These are phyloP conservation scores for Collybia nuda DNA, from an alignment of 768 basidiomycete genomes.

Conservation along the genomic window DNA sequence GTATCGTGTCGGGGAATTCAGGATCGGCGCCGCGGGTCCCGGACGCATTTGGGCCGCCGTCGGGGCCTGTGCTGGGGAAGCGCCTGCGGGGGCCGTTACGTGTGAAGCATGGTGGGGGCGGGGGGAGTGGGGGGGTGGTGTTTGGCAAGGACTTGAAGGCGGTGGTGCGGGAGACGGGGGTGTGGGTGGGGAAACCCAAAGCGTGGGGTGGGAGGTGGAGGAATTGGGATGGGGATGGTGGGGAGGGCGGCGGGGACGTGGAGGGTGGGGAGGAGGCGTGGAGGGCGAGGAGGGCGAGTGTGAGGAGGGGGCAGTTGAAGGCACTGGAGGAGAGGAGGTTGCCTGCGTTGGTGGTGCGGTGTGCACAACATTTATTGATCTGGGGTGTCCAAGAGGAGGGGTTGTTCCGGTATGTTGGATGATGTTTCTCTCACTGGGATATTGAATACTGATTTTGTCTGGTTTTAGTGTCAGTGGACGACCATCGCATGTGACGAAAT, in stretches of 20 bases:
- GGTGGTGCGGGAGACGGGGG: conserved; percentile 58
- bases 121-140: conserved; percentile 43
- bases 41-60: conserved; percentile 38
- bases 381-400: conserved; percentile 91
- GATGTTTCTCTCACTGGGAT: not conserved
- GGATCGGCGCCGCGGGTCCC: conserved; percentile 22
- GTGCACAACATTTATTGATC: conserved; percentile 75
- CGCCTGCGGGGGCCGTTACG: conserved; percentile 55
- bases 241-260: conserved; percentile 17
- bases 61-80: conserved; percentile 54
- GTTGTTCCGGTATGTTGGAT: conserved; percentile 68
- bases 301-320: conserved; percentile 24
- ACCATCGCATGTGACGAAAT: conserved; percentile 72
- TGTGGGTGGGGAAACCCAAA: conserved; percentile 27
- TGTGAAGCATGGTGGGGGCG: conserved; percentile 22
- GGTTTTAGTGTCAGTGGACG: conserved; percentile 74
- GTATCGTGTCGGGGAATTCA: conserved; percentile 28
- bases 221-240: conserved; percentile 24
- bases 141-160: conserved; percentile 62
- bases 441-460: conserved; percentile 7
- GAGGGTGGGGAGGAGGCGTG: conserved; percentile 6
- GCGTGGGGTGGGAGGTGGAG: conserved; percentile 18
- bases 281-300: conserved; percentile 15
- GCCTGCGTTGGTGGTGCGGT: conserved; percentile 79
- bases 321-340: conserved; percentile 52